phyloP scores from a whole-genome alignment of 495 filamentous ascomycete species.

The Podospora bellae-mahoneyi region DNA sequence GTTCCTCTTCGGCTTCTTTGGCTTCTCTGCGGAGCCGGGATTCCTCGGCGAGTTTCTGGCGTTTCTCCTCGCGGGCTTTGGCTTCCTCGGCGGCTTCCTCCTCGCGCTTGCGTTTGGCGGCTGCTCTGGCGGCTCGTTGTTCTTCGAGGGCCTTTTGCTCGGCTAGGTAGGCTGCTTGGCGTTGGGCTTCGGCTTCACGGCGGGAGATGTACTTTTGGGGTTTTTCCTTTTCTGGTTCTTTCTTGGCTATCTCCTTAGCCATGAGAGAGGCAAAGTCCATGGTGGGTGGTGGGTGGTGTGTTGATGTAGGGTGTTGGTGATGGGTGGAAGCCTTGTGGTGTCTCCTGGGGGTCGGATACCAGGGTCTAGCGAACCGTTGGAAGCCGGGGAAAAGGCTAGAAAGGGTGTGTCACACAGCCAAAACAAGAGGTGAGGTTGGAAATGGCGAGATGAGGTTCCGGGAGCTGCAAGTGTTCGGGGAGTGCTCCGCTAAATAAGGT shows the following conservation, averaged over 20 bases:
- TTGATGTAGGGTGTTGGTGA: background rate
- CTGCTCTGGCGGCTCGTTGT: constrained; percentile 61
- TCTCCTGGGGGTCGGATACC: background rate
- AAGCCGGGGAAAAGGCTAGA: constrained; percentile 2
- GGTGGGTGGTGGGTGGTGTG: constrained; percentile 22
- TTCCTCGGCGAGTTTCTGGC: constrained; percentile 75
- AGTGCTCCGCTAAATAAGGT: constrained; percentile 7
- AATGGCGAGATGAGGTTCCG: background rate
- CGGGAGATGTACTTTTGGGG: constrained; percentile 78
- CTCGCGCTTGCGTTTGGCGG: constrained; percentile 82
- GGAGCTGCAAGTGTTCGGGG: background rate
- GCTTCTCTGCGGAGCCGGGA: constrained; percentile 64
- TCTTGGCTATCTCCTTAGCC: constrained; percentile 82
- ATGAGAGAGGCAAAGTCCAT: constrained; percentile 97
- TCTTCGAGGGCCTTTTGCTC: constrained; percentile 68
- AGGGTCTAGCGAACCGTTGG: constrained; percentile 1
- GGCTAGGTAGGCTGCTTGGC: constrained; percentile 72
- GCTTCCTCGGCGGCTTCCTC: constrained; percentile 74
- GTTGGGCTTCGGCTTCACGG: constrained; percentile 79
- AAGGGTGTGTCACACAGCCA: background rate
- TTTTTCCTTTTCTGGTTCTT: constrained; percentile 58
- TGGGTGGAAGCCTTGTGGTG: background rate
- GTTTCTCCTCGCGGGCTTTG: constrained; percentile 72
- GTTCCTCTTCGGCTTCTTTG: constrained; percentile 58
- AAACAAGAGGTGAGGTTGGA: background rate